These are phyloP conservation scores for Pseudomonodictys pantanalensis DNA, from an alignment of 495 filamentous ascomycete species.

Conservation along the genomic window DNA sequence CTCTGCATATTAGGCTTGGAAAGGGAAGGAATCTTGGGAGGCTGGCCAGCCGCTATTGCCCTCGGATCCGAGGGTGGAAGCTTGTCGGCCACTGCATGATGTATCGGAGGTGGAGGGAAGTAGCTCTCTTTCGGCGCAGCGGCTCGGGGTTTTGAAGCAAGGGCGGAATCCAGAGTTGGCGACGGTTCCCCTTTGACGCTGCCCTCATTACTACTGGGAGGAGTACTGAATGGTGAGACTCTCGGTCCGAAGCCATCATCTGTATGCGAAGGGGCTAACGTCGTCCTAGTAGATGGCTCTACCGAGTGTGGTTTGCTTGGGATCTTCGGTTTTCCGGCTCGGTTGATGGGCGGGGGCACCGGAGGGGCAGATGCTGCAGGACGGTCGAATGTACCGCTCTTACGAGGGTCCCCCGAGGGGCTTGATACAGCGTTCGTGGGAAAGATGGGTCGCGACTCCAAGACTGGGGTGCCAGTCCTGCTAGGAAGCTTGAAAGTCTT, in stretches of 20 bases:
- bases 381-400: constrained; percentile 12
- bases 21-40: constrained; percentile 2
- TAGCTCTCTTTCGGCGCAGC: constrained; percentile 28
- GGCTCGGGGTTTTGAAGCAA: constrained; percentile 11
- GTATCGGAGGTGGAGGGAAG: constrained; percentile 49
- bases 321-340: constrained; percentile 78
- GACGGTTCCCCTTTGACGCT: constrained; percentile 47
- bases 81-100: constrained; percentile 44
- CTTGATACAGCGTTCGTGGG: constrained; percentile 22
- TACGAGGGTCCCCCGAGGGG: constrained; percentile 19
- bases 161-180: constrained; percentile 15
- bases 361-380: constrained; percentile 35
- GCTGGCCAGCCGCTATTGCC: constrained; percentile 1
- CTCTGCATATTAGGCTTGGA: constrained; percentile 8
- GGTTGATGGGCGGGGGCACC: constrained; percentile 69
- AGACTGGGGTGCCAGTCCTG: constrained; percentile 49
- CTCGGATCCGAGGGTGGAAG: constrained; percentile 10
- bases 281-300: constrained; percentile 17
- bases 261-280: constrained; percentile 40
- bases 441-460: constrained; percentile 41
- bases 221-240: constrained; percentile 86
- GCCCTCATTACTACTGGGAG: constrained; percentile 76
- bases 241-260: constrained; percentile 45
- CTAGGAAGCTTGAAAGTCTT: constrained; percentile 55
- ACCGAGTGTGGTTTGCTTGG: constrained; percentile 45